Evolutionary conservation across 768 basidiomycete genomes (phyloP).

Genomic region (Collybiopsis luxurians): DNA sequence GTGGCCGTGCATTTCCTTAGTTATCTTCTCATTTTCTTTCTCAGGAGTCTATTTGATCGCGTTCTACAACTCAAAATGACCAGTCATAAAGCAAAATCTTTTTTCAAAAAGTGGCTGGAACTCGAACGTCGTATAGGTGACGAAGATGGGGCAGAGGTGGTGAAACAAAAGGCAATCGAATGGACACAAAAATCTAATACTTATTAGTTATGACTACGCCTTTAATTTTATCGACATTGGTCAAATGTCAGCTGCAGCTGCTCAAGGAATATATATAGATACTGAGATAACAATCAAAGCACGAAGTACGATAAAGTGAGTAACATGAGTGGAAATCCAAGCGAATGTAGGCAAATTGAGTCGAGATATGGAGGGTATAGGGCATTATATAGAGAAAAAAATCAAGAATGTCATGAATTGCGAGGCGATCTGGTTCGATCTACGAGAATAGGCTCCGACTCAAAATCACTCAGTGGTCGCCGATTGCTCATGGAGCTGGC

Average conservation of each 20-base stretch:
- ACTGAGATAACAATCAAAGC: slow-evolving; percentile 24
- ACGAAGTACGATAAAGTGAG: slow-evolving; percentile 25
- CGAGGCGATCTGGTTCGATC: slow-evolving; percentile 62
- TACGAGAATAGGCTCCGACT: slow-evolving; percentile 50
- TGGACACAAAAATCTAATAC: slow-evolving; percentile 75
- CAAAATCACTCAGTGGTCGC: slow-evolving; percentile 70
- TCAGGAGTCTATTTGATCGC: slow-evolving; percentile 83
- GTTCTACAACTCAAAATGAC: slow-evolving; percentile 85
- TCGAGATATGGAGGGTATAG: slow-evolving; percentile 44
- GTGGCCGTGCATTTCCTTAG: slow-evolving; percentile 12
- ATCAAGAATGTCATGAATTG: slow-evolving; percentile 37
- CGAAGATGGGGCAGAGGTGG: slow-evolving; percentile 72
- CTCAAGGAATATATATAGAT: slow-evolving; percentile 30
- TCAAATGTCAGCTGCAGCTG: slow-evolving; percentile 26
- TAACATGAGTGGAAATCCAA: slow-evolving; percentile 46
- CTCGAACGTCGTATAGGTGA: slow-evolving; percentile 86
- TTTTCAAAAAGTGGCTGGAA: slow-evolving; percentile 98
- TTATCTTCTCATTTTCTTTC: slow-evolving; percentile 3
- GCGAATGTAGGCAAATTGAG: slow-evolving; percentile 43
- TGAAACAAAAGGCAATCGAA: slow-evolving; percentile 88
- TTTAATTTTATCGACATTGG: slow-evolving; percentile 20
- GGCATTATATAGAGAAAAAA: slow-evolving; percentile 27
- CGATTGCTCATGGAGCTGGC: slow-evolving; percentile 76
- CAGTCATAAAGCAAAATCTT: slow-evolving; percentile 90
- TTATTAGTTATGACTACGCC: slow-evolving; percentile 33